Evolutionary conservation across 2,329 filamentous ascomycete species (phyloP), one percentile per base, ranked within the genome.

Genomic region (Botrytis sinoallii): DNA sequence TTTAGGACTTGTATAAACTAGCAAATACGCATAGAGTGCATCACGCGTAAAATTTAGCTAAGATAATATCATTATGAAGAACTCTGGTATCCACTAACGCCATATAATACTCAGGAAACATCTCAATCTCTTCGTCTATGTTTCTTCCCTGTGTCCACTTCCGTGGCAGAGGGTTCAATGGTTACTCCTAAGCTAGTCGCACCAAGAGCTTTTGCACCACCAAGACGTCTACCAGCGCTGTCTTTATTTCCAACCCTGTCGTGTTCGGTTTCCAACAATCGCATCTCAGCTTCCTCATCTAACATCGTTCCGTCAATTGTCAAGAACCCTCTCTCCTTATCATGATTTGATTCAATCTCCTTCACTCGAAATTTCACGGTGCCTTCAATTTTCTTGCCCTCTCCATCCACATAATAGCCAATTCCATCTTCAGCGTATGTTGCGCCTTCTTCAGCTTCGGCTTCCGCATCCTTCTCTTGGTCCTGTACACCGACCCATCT

Each of bases 251-350:
- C 52, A 77, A 81, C 79, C 77, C 82, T 81, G 73, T 84, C 82
- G 78, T 82, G 83, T 80, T 91, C 89, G 74, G 88, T 85, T 14
- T 86, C 85, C 65, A 88, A 84, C 44, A 92, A 83, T 40, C 84
- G 83, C 77, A 83, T 85, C 83, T 97, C 94, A 38, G 90, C 91
- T 32, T 89, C 88, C 61, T 88, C 88, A 65, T 87, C 86, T 68
- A 97, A 84, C 88, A 97, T 91, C n/a, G 93, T 97, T 40, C 95
- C 95, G 81, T 96, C 92, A 75, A 98, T 91, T 77, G 92, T 94
- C 75, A 97, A 83, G 81, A 95, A 96, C 18, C 92, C 93, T 75
- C 91, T 91, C 77, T 91, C 89, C 70, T 90, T 89, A 76, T 92
- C 93, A 65, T 90, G 88, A 42, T 91, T 92, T 0, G 93, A 91